A percentile compares a stretch with the other conserved stretches of the same genome.
Conservation (phyloP, 2,329 filamentous ascomycete genomes). For the Westerdykella sp. region DNA sequence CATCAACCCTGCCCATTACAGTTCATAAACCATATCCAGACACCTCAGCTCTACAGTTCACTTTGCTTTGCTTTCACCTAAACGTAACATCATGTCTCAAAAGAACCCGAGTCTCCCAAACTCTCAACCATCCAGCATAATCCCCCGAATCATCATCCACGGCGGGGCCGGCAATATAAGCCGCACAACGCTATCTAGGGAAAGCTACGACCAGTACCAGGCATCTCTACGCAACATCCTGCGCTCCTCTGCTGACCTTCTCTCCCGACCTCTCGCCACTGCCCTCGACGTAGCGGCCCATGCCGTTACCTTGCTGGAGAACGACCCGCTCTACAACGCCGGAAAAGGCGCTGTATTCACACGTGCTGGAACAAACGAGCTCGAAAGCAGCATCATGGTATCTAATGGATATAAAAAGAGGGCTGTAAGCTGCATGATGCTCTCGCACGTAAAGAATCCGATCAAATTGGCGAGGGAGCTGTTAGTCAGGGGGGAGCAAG, state of each 20-base stretch:
- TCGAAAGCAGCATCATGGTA: constrained; percentile 85
- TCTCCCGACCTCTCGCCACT: constrained; percentile 39
- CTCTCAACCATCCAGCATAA: constrained; percentile 8
- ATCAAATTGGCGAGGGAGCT: constrained; percentile 67
- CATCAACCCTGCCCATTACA: too few relatives aligned
- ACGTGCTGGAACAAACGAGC: constrained; percentile 71
- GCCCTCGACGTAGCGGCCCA: constrained; percentile 70
- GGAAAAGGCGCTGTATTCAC: constrained; percentile 84
- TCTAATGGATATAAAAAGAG: constrained; percentile 66
- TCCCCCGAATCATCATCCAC: constrained; percentile 45
- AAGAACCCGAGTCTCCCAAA: not conserved
- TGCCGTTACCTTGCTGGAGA: constrained; percentile 69
- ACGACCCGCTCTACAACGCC: constrained; percentile 77
- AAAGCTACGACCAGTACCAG: constrained; percentile 35
- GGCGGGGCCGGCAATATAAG: constrained; percentile 46
- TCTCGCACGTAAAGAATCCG: constrained; percentile 71
- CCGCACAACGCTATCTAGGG: constrained; percentile 32
- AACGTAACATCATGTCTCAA: too few relatives aligned
- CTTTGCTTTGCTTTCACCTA: too few relatives aligned
- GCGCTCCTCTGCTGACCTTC: constrained; percentile 14
- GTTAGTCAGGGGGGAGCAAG: constrained; percentile 59
- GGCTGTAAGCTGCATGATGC: constrained; percentile 68
- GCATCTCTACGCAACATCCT: constrained; percentile 37
- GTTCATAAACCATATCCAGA: too few relatives aligned
- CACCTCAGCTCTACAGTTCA: too few relatives aligned